phyloP scores from a whole-genome alignment of 768 basidiomycete genomes.

The Lactarius quietus region DNA sequence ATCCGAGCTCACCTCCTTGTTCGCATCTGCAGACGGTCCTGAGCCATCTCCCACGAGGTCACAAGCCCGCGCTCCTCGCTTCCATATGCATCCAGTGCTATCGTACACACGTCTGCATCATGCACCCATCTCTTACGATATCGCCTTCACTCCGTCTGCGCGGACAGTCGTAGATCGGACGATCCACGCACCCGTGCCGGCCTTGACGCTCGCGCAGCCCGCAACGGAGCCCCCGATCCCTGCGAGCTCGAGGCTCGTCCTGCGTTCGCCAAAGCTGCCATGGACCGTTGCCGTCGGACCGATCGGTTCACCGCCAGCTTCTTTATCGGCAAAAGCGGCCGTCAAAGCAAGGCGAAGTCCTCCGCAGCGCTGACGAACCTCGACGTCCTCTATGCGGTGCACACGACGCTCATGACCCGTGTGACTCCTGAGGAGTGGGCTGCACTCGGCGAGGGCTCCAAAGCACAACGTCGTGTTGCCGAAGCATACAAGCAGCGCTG shows the following conservation, averaged over 20 bases:
- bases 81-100: conserved; percentile 63
- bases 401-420: conserved; percentile 51
- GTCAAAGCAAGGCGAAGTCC: conserved; percentile 16
- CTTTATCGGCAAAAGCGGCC: conserved; percentile 25
- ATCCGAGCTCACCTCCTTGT: background rate
- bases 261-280: conserved; percentile 55
- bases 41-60: conserved; percentile 28
- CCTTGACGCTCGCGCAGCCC: conserved; percentile 55
- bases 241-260: conserved; percentile 44
- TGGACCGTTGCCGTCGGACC: conserved; percentile 54
- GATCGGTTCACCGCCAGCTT: conserved; percentile 30
- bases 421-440: conserved; percentile 67
- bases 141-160: conserved; percentile 53
- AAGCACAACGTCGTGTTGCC: conserved; percentile 55
- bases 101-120: conserved; percentile 52
- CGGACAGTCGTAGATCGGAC: conserved; percentile 54
- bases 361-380: conserved; percentile 48
- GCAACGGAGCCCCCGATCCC: conserved; percentile 59
- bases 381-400: conserved; percentile 58
- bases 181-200: conserved; percentile 51
- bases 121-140: conserved; percentile 62
- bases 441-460: conserved; percentile 50
- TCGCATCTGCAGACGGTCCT: conserved; percentile 5
- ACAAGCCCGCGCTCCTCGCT: conserved; percentile 34
- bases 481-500: conserved; percentile 63